Conservation (phyloP, 208 protist genomes). For the Lotmaria passim region DNA sequence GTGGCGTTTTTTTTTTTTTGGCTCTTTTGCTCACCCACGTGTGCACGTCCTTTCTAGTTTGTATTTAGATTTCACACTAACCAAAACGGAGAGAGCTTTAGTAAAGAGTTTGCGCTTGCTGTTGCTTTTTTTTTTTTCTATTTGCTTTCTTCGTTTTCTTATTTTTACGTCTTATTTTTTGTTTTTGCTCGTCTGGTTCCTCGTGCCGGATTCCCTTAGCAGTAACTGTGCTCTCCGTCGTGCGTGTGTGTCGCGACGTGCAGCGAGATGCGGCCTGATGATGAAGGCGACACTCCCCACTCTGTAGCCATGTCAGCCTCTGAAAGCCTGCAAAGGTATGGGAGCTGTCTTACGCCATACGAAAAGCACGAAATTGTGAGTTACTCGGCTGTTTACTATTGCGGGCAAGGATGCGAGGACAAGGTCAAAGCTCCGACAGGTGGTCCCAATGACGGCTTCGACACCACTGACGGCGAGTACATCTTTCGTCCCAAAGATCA, state of each 20-base stretch:
- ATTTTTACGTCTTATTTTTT: slow-evolving; percentile 8
- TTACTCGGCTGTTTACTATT: slow-evolving; percentile 67
- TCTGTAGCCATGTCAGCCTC: slow-evolving; percentile 18
- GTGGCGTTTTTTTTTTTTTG: no score
- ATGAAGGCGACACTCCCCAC: not conserved
- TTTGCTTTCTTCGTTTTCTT: not conserved
- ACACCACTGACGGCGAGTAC: slow-evolving; percentile 95
- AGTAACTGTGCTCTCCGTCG: not conserved
- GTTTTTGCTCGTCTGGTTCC: not conserved
- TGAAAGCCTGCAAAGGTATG: slow-evolving; percentile 35
- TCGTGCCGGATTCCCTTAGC: not conserved
- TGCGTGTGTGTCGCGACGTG: not conserved
- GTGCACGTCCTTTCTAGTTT: not conserved
- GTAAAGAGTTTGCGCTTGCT: not conserved
- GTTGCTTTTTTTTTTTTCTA: slow-evolving; percentile 11
- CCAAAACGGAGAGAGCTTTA: not conserved
- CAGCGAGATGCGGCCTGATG: slow-evolving; percentile 2
- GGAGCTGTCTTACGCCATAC: slow-evolving; percentile 52
- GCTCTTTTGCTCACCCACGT: not conserved
- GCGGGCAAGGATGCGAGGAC: slow-evolving; percentile 60
- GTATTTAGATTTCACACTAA: not conserved
- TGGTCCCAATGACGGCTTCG: slow-evolving; percentile 89
- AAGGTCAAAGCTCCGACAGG: slow-evolving; percentile 63
- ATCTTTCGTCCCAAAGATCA: slow-evolving; percentile 89
- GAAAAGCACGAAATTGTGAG: slow-evolving; percentile 68